phyloP scores from a whole-genome alignment of 495 filamentous ascomycete genomes.

The Talaromyces borbonicus region DNA sequence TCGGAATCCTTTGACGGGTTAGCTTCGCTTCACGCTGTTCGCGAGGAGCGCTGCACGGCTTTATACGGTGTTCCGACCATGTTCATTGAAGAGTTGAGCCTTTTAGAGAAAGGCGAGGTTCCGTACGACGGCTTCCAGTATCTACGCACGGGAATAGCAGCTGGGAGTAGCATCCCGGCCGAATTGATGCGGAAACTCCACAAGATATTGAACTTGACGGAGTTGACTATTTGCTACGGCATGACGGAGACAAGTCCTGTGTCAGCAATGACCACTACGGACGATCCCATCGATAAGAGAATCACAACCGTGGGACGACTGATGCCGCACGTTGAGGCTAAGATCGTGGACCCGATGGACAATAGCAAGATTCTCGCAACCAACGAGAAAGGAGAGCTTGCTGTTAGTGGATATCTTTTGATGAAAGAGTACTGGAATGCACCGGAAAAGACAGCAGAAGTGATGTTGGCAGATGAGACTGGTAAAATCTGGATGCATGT shows the following conservation, averaged over 20 bases:
- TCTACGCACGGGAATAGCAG: conserved; percentile 84
- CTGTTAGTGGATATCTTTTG: conserved; percentile 72
- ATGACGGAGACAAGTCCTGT: conserved; percentile 99
- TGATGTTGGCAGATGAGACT: conserved; percentile 49
- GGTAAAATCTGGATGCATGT: conserved; percentile 65
- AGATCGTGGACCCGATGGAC: conserved; percentile 62
- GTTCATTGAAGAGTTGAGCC: conserved; percentile 80
- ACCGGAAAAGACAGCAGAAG: conserved; percentile 56
- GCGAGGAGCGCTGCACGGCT: conserved; percentile 69
- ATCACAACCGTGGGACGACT: conserved; percentile 66
- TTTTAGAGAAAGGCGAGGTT: conserved; percentile 48
- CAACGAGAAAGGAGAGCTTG: conserved; percentile 68
- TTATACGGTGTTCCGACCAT: conserved; percentile 94
- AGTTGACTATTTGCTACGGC: conserved; percentile 92
- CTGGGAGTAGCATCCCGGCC: conserved; percentile 72
- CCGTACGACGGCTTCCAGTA: conserved; percentile 51
- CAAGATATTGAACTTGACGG: conserved; percentile 62
- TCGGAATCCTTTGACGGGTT: conserved; percentile 76
- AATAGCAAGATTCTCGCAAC: conserved; percentile 47
- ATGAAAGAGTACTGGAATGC: conserved; percentile 90
- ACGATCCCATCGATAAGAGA: conserved; percentile 71
- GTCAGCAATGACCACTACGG: conserved; percentile 76
- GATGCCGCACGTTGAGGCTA: conserved; percentile 79
- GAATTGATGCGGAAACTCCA: conserved; percentile 79
- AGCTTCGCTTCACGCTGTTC: conserved; percentile 59